phyloP scores from a whole-genome alignment of 2,329 filamentous ascomycete genomes.

The Aspergillus fischeri region DNA sequence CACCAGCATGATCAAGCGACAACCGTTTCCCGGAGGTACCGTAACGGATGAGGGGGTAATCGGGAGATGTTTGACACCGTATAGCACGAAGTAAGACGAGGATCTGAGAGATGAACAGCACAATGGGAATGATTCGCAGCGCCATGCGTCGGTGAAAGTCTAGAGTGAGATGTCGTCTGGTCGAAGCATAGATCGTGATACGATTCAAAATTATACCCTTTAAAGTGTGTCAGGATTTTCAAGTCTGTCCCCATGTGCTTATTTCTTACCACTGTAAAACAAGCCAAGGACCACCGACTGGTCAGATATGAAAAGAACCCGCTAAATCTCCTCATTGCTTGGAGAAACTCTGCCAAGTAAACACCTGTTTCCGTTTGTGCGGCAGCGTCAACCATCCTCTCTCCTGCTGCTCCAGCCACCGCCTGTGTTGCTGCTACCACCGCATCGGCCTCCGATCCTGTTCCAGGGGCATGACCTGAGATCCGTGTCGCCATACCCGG shows the following conservation, averaged over 20 bases:
- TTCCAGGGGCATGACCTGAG: slow-evolving; percentile 17
- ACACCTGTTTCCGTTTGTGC: slow-evolving; percentile 29
- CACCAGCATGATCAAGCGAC: slow-evolving; percentile 65
- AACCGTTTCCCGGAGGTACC: slow-evolving; percentile 62
- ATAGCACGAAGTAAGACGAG: slow-evolving; percentile 73
- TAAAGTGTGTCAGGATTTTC: slow-evolving; percentile 5
- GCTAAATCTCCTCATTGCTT: slow-evolving; percentile 64
- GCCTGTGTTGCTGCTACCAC: slow-evolving; percentile 38
- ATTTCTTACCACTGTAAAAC: slow-evolving; percentile 65
- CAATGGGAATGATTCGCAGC: slow-evolving; percentile 66
- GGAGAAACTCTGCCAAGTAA: slow-evolving; percentile 43
- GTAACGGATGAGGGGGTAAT: slow-evolving; percentile 67
- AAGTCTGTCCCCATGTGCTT: too few species aligned
- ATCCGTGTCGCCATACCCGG: slow-evolving; percentile 22
- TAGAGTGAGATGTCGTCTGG: slow-evolving; percentile 72
- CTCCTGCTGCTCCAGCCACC: slow-evolving; percentile 31
- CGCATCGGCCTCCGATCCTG: slow-evolving; percentile 33
- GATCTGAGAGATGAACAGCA: slow-evolving; percentile 66
- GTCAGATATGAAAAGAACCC: slow-evolving; percentile 88
- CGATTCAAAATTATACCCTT: slow-evolving; percentile 82
- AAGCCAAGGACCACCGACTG: slow-evolving; percentile 86
- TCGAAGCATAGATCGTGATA: slow-evolving; percentile 89
- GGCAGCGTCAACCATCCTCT: slow-evolving; percentile 31
- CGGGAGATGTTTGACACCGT: slow-evolving; percentile 80
- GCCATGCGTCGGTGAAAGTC: slow-evolving; percentile 67